Conservation (phyloP, 1,139 yeast species). For the Geotrichum bryndzae region DNA sequence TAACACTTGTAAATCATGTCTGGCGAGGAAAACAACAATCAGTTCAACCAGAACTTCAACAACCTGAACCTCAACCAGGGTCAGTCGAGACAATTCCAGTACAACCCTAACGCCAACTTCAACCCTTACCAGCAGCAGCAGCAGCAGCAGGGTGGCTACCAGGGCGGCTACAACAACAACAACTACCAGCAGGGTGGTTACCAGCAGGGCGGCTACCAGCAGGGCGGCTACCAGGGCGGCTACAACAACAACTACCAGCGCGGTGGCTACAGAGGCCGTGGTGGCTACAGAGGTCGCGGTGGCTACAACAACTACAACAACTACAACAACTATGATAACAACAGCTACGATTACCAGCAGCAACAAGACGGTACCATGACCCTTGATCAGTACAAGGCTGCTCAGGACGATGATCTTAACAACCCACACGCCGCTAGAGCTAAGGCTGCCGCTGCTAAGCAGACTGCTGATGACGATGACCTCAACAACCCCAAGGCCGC, state of each 20-base stretch:
- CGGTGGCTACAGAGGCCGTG: constrained; percentile 17
- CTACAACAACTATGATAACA: constrained; percentile 8
- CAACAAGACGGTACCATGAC: constrained; percentile 56
- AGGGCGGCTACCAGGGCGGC: constrained; percentile 13
- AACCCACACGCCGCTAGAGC: constrained; percentile 32
- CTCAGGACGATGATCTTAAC: constrained; percentile 40
- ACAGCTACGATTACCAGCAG: constrained; percentile 22
- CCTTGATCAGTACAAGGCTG: constrained; percentile 79
- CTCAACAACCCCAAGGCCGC: constrained; percentile 32
- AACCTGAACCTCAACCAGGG: constrained; percentile 4
- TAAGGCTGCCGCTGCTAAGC: constrained; percentile 26
- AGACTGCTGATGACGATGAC: constrained; percentile 31
- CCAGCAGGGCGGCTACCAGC: constrained; percentile 13
- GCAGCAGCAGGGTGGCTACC: not conserved
- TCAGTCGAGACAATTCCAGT: constrained; percentile 5
- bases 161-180: not conserved
- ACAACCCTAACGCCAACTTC: constrained; percentile 6
- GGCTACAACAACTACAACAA: constrained; percentile 12
- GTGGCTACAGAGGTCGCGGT: constrained; percentile 16
- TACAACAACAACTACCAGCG: constrained; percentile 14
- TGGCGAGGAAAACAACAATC: constrained; percentile 1
- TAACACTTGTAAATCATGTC: not conserved
- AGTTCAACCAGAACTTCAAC: constrained; percentile 4
- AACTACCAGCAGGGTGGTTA: constrained; percentile 1
- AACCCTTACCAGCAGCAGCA: not conserved